Evolutionary conservation across 371 early-diverging fungal species (phyloP).

Genomic region (Sporodiniella umbellata): DNA sequence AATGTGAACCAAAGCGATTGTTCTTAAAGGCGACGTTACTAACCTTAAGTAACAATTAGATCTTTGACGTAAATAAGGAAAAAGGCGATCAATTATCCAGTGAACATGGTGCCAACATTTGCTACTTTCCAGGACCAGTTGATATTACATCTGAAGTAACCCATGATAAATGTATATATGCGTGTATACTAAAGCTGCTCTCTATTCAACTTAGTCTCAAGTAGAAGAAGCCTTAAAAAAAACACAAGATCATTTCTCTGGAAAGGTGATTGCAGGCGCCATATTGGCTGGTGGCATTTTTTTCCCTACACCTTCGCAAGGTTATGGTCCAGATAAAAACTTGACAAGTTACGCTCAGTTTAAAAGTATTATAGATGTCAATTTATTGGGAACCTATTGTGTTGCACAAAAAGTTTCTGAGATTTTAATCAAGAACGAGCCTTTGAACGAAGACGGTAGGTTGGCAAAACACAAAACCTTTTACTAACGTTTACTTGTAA

Average conservation of each 20-base stretch:
- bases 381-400: slow-evolving; percentile 57
- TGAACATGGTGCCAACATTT: slow-evolving; percentile 27
- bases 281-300: slow-evolving; percentile 52
- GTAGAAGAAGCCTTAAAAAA: slow-evolving; percentile 33
- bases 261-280: slow-evolving; percentile 33
- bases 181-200: background rate
- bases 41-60: no score
- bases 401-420: slow-evolving; percentile 56
- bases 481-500: no score
- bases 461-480: slow-evolving; percentile 21
- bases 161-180: background rate
- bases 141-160: slow-evolving; percentile 52
- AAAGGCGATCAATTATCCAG: slow-evolving; percentile 21
- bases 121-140: slow-evolving; percentile 37
- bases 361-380: slow-evolving; percentile 46
- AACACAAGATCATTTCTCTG: slow-evolving; percentile 30
- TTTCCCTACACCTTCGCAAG: slow-evolving; percentile 13
- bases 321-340: slow-evolving; percentile 28
- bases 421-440: slow-evolving; percentile 35
- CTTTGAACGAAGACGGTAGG: slow-evolving; percentile 39
- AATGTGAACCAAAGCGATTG: no score
- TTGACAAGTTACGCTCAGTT: slow-evolving; percentile 47
- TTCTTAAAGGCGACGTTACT: no score
- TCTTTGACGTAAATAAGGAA: slow-evolving; percentile 50
- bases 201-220: slow-evolving; percentile 26